These are phyloP conservation scores for Naematelia aurantialba DNA, from an alignment of 768 basidiomycete genomes.

Conservation along the genomic window DNA sequence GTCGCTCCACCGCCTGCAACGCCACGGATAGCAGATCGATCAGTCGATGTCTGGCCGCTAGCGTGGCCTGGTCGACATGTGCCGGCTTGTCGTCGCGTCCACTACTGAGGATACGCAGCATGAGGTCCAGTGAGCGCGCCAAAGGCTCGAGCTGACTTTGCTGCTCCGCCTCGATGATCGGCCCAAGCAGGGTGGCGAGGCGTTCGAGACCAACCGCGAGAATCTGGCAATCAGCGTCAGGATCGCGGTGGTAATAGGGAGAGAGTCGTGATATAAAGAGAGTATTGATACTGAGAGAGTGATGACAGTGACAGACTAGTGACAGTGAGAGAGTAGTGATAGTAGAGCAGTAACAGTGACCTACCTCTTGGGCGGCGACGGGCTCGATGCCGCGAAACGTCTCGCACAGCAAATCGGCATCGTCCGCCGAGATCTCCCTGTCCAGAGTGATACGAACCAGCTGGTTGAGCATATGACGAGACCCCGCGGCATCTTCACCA, in stretches of 20 bases:
- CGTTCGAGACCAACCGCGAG: conserved; percentile 37
- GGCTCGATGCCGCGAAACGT: conserved; percentile 41
- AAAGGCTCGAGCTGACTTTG: conserved; percentile 13
- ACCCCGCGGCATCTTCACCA: conserved; percentile 23
- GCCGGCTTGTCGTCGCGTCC: conserved; percentile 5
- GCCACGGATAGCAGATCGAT: conserved; percentile 26
- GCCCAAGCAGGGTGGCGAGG: conserved; percentile 23
- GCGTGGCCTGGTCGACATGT: conserved; percentile 9
- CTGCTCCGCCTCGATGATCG: conserved; percentile 29
- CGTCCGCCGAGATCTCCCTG: conserved; percentile 31
- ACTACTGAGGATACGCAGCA: conserved; percentile 28
- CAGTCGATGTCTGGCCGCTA: conserved; percentile 28
- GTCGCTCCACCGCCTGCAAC: conserved; percentile 27
- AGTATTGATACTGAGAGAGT: too few relatives aligned
- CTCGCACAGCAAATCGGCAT: conserved; percentile 44
- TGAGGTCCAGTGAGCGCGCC: conserved; percentile 23
- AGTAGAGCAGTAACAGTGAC: conserved; percentile 9
- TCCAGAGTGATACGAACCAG: conserved; percentile 32
- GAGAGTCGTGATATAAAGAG: too few relatives aligned
- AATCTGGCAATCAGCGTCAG: conserved; percentile 19
- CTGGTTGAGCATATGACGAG: conserved; percentile 25
- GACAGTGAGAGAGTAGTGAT: too few relatives aligned
- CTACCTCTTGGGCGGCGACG: conserved; percentile 33
- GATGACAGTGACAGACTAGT: too few relatives aligned
- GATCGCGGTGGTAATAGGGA: too few relatives aligned